Evolutionary conservation across 768 basidiomycete genomes (phyloP), one percentile per base, ranked within the genome.

Genomic region (Serpula lacrymans): DNA sequence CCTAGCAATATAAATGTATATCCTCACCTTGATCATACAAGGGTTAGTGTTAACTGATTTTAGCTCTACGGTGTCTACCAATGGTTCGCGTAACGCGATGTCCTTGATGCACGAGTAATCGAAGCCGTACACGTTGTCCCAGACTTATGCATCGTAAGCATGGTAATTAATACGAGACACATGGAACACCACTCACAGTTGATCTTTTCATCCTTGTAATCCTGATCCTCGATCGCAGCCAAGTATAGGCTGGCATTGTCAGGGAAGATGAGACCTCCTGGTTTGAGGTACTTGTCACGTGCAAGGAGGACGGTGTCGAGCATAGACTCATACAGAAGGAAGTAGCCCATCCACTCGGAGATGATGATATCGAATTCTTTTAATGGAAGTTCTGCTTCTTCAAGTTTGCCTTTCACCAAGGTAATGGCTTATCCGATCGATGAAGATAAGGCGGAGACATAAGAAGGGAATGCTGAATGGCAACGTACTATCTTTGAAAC

Each of bases 271-370:
- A 88, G 74, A 41, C 96, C 96, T 31, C 70, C 88, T 37, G 81
- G 80, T 53, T 88, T 92, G 54, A 99, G 80, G 71, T 96, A 98
- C 65, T 89, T 90, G 75, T 99, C 96, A 43, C 96, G 81, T 6
- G 96, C 96, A 34, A 94, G 75, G 30, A 99, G 80, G 41, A 99
- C 96, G 18, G 94, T 97, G 69, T 99, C 95, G 51, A 98, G 82
- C 96, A 99, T 98, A 57, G 92, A 94, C 64, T 98, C 96, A 71
- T 98, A 98, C 24, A 99, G 80, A 36, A 98, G 73, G 77, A 98
- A 97, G 69, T 99, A 99, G 30, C 96, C 96, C 96, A 99, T 99
- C 96, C 95, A 99, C 64, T 99, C 96, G 46, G 93, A 96, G 59
- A 99, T 89, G 69, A 99, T 96, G 68, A 99, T 97, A 63, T 99